Percentiles rank a stretch among this genome's conserved stretches.
Evolutionary conservation across 805 yeast species (phyloP).

Genomic region (Maudiozyma serrabonitensis): DNA sequence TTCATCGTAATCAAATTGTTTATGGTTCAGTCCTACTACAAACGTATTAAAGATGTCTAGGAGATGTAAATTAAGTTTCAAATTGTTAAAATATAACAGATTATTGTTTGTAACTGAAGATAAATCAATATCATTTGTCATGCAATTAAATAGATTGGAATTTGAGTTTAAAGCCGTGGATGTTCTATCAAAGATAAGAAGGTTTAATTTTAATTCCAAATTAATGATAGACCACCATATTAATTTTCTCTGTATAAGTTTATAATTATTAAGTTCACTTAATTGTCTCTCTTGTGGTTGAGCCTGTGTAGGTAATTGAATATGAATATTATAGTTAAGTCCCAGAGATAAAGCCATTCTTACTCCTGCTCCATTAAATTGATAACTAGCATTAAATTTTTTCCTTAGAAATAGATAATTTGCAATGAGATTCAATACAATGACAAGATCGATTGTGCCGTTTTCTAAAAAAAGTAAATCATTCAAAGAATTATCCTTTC

Average conservation of each 20-base stretch:
- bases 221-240: constrained; percentile 62
- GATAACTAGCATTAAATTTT: constrained; percentile 63
- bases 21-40: not conserved
- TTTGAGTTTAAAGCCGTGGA: not conserved
- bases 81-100: constrained; percentile 1
- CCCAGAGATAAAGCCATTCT: constrained; percentile 63
- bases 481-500: not conserved
- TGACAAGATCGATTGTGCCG: constrained; percentile 47
- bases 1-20: not conserved
- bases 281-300: not conserved
- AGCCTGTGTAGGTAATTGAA: constrained; percentile 30
- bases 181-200: constrained; percentile 19
- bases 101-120: constrained; percentile 1
- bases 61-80: not conserved
- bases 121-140: constrained; percentile 2
- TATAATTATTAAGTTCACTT: constrained; percentile 7
- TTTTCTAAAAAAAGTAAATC: constrained; percentile 38
- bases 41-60: not conserved
- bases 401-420: constrained; percentile 56
- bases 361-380: constrained; percentile 52
- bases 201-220: constrained; percentile 54
- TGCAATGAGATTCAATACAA: constrained; percentile 44
- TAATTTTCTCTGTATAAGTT: constrained; percentile 40
- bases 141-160: not conserved
- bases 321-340: constrained; percentile 31